Conservation (phyloP, 1,284 basidiomycete species). For the Ustilago lituana region DNA sequence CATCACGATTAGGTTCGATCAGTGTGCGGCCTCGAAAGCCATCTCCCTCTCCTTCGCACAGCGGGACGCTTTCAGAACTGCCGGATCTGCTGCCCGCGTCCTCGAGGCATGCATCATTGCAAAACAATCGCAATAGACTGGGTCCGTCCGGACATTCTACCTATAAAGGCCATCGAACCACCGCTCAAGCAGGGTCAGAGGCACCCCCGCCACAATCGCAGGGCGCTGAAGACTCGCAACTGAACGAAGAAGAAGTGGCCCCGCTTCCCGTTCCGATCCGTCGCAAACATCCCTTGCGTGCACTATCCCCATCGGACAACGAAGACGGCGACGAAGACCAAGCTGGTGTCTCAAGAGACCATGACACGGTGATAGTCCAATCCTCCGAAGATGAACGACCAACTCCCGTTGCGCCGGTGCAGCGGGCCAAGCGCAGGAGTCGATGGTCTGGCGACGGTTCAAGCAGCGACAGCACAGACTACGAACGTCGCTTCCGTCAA, state of each 20-base stretch:
- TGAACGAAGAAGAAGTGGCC: conserved; percentile 13
- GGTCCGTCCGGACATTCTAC: conserved; percentile 8
- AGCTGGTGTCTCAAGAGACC: neutral
- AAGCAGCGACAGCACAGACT: conserved; percentile 57
- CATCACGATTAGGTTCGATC: neutral
- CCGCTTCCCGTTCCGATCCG: conserved; percentile 7
- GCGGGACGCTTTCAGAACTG: conserved; percentile 27
- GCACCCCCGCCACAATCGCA: neutral
- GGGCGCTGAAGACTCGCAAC: neutral
- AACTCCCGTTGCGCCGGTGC: neutral
- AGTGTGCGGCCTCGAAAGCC: neutral
- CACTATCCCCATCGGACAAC: conserved; percentile 15
- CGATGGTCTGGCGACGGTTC: conserved; percentile 43
- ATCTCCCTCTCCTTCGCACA: conserved; percentile 28
- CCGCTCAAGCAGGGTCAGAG: neutral
- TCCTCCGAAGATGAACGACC: conserved; percentile 43
- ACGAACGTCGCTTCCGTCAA: conserved; percentile 60
- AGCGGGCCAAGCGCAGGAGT: conserved; percentile 28
- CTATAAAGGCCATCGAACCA: conserved; percentile 26
- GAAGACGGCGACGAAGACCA: neutral
- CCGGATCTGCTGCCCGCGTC: conserved; percentile 21
- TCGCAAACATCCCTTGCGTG: conserved; percentile 24
- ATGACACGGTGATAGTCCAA: conserved; percentile 14
- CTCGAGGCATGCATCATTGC: conserved; percentile 2
- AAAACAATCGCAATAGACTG: neutral